Conservation (phyloP, 1,284 basidiomycete genomes). For the Sporisorium graminicola region DNA sequence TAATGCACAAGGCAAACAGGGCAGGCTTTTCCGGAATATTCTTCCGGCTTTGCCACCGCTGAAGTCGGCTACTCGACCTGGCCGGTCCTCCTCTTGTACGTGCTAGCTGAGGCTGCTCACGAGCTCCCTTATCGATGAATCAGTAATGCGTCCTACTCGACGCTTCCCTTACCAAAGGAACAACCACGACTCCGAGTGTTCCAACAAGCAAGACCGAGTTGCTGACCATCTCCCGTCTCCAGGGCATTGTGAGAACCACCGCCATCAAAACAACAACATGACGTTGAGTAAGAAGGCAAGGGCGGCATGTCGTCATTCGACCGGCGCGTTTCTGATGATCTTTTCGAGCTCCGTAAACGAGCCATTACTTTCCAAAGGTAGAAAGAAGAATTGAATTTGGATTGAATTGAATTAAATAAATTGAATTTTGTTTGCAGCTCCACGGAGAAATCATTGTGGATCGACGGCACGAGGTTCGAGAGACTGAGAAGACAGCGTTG, state of each 20-base stretch:
- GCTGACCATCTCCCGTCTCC: too few species aligned
- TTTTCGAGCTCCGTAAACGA: background rate
- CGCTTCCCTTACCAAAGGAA: too few species aligned
- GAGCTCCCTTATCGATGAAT: background rate
- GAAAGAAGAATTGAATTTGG: too few species aligned
- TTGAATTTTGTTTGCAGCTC: background rate
- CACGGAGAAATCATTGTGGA: background rate
- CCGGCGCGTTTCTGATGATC: background rate
- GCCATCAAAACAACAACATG: too few species aligned
- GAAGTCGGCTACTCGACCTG: background rate
- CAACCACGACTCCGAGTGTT: too few species aligned
- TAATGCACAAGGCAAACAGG: too few species aligned
- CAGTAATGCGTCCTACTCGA: background rate
- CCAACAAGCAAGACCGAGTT: too few species aligned
- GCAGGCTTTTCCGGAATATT: background rate
- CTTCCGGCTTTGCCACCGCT: background rate
- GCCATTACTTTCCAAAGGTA: too few species aligned
- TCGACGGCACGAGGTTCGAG: background rate
- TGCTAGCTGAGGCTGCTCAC: background rate
- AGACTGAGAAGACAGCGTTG: background rate
- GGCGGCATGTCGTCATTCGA: background rate
- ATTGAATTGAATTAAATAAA: too few species aligned
- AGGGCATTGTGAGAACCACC: too few species aligned
- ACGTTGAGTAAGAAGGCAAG: too few species aligned
- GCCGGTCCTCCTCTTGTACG: background rate